Evolutionary conservation across 345 rosid genomes (phyloP).

Genomic region (Sisymbrium irio): DNA sequence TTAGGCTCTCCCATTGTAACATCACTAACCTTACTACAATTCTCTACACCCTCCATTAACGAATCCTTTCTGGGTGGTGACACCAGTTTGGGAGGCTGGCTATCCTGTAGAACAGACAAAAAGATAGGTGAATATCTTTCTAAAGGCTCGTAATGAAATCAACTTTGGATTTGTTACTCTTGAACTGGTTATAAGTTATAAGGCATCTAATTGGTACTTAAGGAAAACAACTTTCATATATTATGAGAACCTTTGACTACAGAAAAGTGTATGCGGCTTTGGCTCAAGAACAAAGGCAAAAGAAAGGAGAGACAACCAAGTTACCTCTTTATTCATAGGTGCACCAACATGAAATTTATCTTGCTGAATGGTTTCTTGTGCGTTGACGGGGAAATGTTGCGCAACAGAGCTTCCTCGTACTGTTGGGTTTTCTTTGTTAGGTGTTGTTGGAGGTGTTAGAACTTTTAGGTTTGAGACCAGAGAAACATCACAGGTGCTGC

Average conservation of each 20-base stretch:
- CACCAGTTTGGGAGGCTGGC: constrained; percentile 41
- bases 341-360: constrained; percentile 44
- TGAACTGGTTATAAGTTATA: background rate
- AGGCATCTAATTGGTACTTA: constrained; percentile 1
- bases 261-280: background rate
- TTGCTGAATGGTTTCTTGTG: constrained; percentile 24
- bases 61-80: constrained; percentile 52
- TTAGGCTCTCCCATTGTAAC: constrained; percentile 50
- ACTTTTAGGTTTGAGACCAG: constrained; percentile 45
- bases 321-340: constrained; percentile 51
- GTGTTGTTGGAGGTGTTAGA: constrained; percentile 47
- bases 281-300: background rate
- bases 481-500: constrained; percentile 45
- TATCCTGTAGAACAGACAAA: constrained; percentile 46
- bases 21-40: constrained; percentile 46
- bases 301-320: constrained; percentile 14
- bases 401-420: constrained; percentile 61
- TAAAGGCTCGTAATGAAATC: background rate
- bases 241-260: background rate
- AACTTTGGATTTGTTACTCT: background rate
- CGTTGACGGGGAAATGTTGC: constrained; percentile 21
- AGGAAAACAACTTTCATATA: constrained; percentile 9
- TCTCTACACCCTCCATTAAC: constrained; percentile 42
- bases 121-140: constrained; percentile 1
- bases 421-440: constrained; percentile 49